A percentile compares a stretch with the other conserved stretches of the same genome.
Evolutionary conservation across 2,329 filamentous ascomycete species (phyloP).

Genomic region (Fusarium albosuccineum): DNA sequence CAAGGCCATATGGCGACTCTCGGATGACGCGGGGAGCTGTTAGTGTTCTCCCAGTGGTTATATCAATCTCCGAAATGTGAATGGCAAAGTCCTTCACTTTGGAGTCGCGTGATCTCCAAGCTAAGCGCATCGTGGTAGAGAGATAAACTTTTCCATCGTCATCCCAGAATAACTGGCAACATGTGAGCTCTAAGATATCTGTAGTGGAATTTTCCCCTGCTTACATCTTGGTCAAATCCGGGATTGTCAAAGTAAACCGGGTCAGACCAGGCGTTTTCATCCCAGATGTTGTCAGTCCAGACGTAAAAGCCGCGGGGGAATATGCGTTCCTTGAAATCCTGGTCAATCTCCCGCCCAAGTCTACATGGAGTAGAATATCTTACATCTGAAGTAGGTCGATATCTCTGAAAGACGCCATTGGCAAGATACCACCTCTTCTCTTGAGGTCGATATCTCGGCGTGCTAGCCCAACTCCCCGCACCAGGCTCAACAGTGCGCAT

Average conservation of each 20-base stretch:
- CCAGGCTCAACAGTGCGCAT: constrained; percentile 65
- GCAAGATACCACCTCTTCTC: constrained; percentile 61
- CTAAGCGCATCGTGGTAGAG: constrained; percentile 56
- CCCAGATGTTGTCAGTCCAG: constrained; percentile 65
- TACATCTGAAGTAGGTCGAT: constrained; percentile 54
- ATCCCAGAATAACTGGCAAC: constrained; percentile 59
- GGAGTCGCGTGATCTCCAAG: constrained; percentile 51
- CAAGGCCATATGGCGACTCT: constrained; percentile 55
- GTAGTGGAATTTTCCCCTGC: not conserved
- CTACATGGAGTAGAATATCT: no score
- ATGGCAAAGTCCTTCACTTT: constrained; percentile 66
- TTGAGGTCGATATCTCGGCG: constrained; percentile 57
- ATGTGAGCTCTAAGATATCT: not conserved
- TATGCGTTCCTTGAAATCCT: constrained; percentile 53
- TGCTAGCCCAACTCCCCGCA: constrained; percentile 63
- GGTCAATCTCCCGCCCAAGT: no score
- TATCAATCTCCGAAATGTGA: constrained; percentile 59
- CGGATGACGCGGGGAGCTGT: constrained; percentile 52
- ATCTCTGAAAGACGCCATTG: constrained; percentile 59
- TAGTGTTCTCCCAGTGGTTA: constrained; percentile 56
- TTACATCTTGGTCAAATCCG: constrained; percentile 64
- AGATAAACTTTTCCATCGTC: constrained; percentile 64
- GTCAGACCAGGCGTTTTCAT: constrained; percentile 64
- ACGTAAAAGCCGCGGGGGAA: constrained; percentile 68
- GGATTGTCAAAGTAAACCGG: constrained; percentile 67